Conservation (phyloP, 345 rosid genomes). For the Isatis tinctoria region DNA sequence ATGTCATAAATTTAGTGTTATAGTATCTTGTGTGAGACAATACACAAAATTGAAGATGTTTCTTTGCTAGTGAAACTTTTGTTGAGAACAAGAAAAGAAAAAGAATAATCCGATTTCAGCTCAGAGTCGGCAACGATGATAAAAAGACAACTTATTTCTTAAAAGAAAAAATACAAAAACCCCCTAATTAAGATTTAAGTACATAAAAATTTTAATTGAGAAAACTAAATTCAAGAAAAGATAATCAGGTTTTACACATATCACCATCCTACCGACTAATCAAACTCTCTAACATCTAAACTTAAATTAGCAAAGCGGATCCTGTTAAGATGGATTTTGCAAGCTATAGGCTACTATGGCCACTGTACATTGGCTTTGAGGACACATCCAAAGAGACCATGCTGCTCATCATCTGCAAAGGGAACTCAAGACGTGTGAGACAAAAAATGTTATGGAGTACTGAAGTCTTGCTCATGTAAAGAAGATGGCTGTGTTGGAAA, state of each 20-base stretch:
- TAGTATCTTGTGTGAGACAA: too few relatives aligned
- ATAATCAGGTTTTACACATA: not conserved
- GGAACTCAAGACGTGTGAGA: not conserved
- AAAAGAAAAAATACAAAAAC: not conserved
- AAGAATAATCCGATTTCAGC: not conserved
- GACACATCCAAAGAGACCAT: not conserved
- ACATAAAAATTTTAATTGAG: not conserved
- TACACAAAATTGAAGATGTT: too few relatives aligned
- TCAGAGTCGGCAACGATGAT: not conserved
- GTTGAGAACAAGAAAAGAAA: not conserved
- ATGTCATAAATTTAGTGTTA: too few relatives aligned
- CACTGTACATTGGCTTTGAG: slow-evolving; percentile 19
- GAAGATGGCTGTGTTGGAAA: not conserved
- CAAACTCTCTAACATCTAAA: slow-evolving; percentile 11
- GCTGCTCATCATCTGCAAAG: slow-evolving; percentile 15
- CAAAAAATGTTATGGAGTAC: not conserved
- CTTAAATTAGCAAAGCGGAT: slow-evolving; percentile 15
- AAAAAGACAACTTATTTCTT: not conserved
- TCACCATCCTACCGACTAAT: not conserved
- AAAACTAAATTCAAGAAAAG: not conserved
- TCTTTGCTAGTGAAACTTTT: too few relatives aligned
- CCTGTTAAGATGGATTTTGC: slow-evolving; percentile 13
- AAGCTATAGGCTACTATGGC: slow-evolving; percentile 5
- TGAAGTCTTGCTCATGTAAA: slow-evolving; percentile 7
- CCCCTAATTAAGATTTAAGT: not conserved